Percentiles rank a stretch among this genome's conserved stretches.
Conservation (phyloP, 176 grass and related monocot genomes). For the Metroxylon sagu region DNA sequence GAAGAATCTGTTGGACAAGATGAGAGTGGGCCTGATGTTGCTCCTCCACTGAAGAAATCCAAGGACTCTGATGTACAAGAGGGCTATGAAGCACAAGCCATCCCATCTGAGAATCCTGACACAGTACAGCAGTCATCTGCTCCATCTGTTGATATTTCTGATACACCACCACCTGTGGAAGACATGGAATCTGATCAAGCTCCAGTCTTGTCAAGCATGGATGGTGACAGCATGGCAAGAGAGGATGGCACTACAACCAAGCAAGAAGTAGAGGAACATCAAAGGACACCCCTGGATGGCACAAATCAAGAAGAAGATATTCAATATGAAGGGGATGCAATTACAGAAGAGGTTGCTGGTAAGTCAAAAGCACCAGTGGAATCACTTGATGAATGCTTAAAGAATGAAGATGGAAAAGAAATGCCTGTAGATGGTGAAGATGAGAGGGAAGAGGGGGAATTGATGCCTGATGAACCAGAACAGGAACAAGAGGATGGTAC, state of each 20-base stretch:
- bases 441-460: constrained; percentile 83
- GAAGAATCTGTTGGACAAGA: constrained; percentile 38
- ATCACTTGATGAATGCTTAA: constrained; percentile 12
- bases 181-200: constrained; percentile 61
- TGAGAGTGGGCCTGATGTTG: constrained; percentile 28
- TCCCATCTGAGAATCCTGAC: constrained; percentile 27
- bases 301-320: constrained; percentile 46
- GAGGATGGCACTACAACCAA: constrained; percentile 46
- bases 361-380: constrained; percentile 34
- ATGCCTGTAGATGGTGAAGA: constrained; percentile 53
- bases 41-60: constrained; percentile 73
- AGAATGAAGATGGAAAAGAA: constrained; percentile 33
- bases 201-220: constrained; percentile 24
- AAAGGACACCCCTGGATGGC: constrained; percentile 21
- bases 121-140: constrained; percentile 20
- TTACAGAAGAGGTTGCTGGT: constrained; percentile 24
- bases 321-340: constrained; percentile 33
- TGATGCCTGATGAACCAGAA: constrained; percentile 65
- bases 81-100: constrained; percentile 25
- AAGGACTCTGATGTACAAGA: constrained; percentile 68
- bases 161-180: constrained; percentile 40
- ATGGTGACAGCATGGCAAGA: constrained; percentile 20
- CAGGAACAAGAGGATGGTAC: constrained; percentile 39
- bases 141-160: constrained; percentile 30
- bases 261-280: constrained; percentile 46